Percentiles rank a stretch among this genome's conserved stretches.
These are phyloP conservation scores for Adansonia madagascariensis DNA, from an alignment of 441 rosid species.

Conservation along the genomic window DNA sequence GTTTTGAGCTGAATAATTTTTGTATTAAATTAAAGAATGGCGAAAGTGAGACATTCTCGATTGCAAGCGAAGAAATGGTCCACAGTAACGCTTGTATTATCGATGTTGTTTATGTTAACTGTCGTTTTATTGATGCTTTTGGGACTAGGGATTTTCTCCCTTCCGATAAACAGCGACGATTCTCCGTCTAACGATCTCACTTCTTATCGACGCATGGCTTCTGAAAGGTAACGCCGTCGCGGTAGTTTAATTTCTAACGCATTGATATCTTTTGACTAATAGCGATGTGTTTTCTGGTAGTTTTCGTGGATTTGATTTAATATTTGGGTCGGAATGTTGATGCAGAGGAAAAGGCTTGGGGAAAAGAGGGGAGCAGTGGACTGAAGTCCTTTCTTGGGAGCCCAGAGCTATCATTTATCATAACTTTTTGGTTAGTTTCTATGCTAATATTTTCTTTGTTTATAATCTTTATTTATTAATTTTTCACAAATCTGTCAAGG, in stretches of 20 bases:
- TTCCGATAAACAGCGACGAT: constrained; percentile 48
- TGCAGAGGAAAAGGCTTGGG: constrained; percentile 54
- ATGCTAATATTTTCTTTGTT: not conserved
- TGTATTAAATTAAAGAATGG: constrained; percentile 36
- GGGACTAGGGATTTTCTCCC: constrained; percentile 62
- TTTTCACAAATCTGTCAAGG: constrained; percentile 3
- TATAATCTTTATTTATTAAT: not conserved
- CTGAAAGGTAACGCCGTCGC: constrained; percentile 54
- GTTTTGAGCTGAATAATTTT: constrained; percentile 27
- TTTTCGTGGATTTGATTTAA: constrained; percentile 3
- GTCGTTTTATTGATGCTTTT: constrained; percentile 61
- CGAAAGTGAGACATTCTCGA: constrained; percentile 56
- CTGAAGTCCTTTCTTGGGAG: constrained; percentile 69
- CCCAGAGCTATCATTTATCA: constrained; percentile 73
- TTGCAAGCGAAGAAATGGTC: constrained; percentile 53
- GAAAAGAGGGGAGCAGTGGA: constrained; percentile 67
- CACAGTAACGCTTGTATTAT: constrained; percentile 47
- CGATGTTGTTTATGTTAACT: constrained; percentile 56
- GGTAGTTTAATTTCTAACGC: not conserved
- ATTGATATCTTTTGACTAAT: not conserved
- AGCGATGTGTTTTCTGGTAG: not conserved
- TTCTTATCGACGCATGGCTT: constrained; percentile 47
- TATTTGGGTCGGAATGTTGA: constrained; percentile 14
- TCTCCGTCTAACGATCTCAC: constrained; percentile 50
- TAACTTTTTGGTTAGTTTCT: constrained; percentile 56